These are phyloP conservation scores for Trametes hirsuta DNA, from an alignment of 1,284 basidiomycete genomes.

Conservation along the genomic window DNA sequence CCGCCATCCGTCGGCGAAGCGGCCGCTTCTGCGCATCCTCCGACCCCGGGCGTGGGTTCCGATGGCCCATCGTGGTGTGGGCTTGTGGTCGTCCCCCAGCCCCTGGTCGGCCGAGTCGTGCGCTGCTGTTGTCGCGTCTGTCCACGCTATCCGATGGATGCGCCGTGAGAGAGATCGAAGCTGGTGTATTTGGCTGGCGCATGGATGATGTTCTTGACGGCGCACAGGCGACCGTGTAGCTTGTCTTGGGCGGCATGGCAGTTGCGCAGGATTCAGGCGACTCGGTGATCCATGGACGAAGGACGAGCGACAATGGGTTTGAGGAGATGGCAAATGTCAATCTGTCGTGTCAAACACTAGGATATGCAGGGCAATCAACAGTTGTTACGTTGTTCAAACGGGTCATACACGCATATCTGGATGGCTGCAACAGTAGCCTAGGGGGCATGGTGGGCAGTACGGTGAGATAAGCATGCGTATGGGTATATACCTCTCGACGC, in stretches of 20 bases:
- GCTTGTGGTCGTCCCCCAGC: too few relatives aligned
- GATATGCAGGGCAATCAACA: not conserved
- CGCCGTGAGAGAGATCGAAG: not conserved
- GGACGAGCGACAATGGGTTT: too few relatives aligned
- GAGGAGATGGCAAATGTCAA: not conserved
- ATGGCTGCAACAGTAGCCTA: not conserved
- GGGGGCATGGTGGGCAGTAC: not conserved
- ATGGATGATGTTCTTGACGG: not conserved
- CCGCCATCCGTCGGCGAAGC: not conserved
- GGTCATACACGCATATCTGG: not conserved
- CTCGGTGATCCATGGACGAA: too few relatives aligned
- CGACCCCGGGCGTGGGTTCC: not conserved
- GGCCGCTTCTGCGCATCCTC: not conserved
- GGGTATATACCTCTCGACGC: not conserved
- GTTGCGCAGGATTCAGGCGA: not conserved
- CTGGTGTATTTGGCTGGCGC: too few relatives aligned
- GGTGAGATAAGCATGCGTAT: not conserved
- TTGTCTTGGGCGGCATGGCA: not conserved
- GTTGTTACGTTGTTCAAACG: slow-evolving; percentile 1
- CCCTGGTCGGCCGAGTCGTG: too few relatives aligned
- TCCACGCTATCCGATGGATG: not conserved
- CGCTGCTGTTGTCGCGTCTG: not conserved
- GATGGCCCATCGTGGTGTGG: too few relatives aligned
- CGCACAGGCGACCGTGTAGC: not conserved
- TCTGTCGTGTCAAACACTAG: slow-evolving; percentile 12